phyloP scores from a whole-genome alignment of 306 rosid species.

The Benincasa hispida region DNA sequence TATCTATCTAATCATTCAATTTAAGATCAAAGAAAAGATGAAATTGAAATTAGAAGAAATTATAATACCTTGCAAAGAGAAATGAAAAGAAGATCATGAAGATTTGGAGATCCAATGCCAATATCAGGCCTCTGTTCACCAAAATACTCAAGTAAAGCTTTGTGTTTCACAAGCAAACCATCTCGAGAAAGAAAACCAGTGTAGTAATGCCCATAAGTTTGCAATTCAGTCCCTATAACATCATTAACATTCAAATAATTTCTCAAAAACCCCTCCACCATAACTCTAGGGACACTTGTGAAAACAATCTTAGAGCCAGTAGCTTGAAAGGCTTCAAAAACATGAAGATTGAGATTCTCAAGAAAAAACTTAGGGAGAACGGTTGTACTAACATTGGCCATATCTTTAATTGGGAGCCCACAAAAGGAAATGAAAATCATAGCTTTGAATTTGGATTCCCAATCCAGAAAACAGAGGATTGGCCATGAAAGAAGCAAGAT shows the following conservation, averaged over 20 bases:
- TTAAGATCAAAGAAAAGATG: too few relatives aligned
- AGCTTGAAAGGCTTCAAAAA: slow-evolving; percentile 44
- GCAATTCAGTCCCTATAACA: slow-evolving; percentile 68
- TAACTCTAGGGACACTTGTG: slow-evolving; percentile 64
- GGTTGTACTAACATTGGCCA: slow-evolving; percentile 46
- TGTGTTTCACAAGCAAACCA: slow-evolving; percentile 56
- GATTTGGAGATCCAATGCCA: slow-evolving; percentile 55
- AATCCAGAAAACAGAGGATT: slow-evolving; percentile 35
- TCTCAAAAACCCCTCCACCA: slow-evolving; percentile 65
- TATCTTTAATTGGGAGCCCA: slow-evolving; percentile 37
- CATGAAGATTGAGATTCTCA: slow-evolving; percentile 52
- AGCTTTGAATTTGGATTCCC: slow-evolving; percentile 32
- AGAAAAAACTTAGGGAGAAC: slow-evolving; percentile 79
- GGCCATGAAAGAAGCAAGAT: slow-evolving; percentile 59
- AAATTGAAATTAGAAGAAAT: too few relatives aligned
- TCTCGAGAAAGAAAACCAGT: slow-evolving; percentile 43
- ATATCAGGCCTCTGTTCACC: slow-evolving; percentile 62
- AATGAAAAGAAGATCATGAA: slow-evolving; percentile 48
- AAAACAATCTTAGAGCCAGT: slow-evolving; percentile 38
- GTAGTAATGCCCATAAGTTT: slow-evolving; percentile 37
- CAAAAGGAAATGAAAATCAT: slow-evolving; percentile 62
- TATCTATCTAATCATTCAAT: too few relatives aligned
- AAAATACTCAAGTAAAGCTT: slow-evolving; percentile 49
- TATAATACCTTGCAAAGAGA: slow-evolving; percentile 67
- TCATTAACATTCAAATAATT: slow-evolving; percentile 48